Percentiles rank a stretch among this genome's conserved stretches.
Evolutionary conservation across 2,329 filamentous ascomycete species (phyloP).

Genomic region (Verticillium albo-atrum): DNA sequence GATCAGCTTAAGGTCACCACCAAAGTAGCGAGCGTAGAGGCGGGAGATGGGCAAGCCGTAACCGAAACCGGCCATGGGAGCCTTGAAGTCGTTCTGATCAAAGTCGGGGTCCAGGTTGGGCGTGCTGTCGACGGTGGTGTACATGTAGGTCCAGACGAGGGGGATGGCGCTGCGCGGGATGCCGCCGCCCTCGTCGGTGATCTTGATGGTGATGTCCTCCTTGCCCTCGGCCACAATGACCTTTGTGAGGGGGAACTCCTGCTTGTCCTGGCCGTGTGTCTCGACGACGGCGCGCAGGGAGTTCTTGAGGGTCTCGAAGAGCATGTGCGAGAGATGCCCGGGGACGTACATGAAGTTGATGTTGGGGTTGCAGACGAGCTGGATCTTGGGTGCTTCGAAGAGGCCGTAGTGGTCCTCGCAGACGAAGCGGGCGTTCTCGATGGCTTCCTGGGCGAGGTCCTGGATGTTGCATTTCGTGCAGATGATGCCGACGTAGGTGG

Average conservation of each 20-base stretch:
- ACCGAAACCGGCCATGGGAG: constrained; percentile 98
- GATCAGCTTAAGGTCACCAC: constrained; percentile 93
- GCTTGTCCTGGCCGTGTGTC: constrained; percentile 88
- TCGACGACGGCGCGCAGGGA: constrained; percentile 95
- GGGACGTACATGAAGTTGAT: constrained; percentile 99
- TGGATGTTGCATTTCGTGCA: constrained; percentile 97
- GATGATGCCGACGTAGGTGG: constrained; percentile 96
- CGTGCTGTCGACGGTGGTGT: constrained; percentile 95
- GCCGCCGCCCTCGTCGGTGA: constrained; percentile 93
- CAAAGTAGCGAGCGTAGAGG: constrained; percentile 94
- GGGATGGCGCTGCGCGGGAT: constrained; percentile 92
- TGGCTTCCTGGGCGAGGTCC: constrained; percentile 92
- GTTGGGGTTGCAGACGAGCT: constrained; percentile 90
- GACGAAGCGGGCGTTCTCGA: constrained; percentile 98
- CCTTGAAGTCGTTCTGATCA: constrained; percentile 98
- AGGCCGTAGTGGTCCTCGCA: constrained; percentile 98
- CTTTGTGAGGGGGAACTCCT: constrained; percentile 94
- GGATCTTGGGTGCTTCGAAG: constrained; percentile 93
- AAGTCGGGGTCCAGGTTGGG: constrained; percentile 95
- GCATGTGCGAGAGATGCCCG: constrained; percentile 98
- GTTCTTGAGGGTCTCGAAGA: constrained; percentile 99
- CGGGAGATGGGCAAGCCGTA: constrained; percentile 93
- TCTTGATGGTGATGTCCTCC: constrained; percentile 98
- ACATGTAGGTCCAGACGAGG: constrained; percentile 99
- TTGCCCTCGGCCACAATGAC: constrained; percentile 97